phyloP scores from a whole-genome alignment of 139 green algal genomes.

The Diplosphaera chodatii region DNA sequence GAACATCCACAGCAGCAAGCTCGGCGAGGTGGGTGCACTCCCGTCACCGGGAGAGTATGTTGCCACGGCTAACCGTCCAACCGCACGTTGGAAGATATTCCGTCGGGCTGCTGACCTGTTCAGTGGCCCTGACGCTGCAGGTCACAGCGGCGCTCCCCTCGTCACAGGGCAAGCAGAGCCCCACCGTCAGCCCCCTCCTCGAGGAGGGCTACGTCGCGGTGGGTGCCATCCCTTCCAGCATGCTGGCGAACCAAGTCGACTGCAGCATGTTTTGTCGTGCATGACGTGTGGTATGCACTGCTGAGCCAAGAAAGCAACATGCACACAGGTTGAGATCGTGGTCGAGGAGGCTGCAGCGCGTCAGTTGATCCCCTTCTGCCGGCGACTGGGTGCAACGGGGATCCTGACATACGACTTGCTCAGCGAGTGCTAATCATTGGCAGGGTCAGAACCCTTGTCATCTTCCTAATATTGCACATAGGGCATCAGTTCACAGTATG shows the following conservation, averaged over 20 bases:
- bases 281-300: not conserved
- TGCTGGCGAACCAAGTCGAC: no score
- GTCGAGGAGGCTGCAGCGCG: slow-evolving; percentile 22
- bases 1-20: slow-evolving; percentile 16
- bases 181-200: slow-evolving; percentile 21
- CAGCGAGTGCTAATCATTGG: not conserved
- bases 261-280: not conserved
- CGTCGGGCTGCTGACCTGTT: no score
- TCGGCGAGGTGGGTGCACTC: slow-evolving; percentile 12
- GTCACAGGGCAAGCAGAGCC: slow-evolving; percentile 11
- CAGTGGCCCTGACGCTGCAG: not conserved
- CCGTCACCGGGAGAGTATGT: not conserved
- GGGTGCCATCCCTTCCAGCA: no score
- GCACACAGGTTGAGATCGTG: slow-evolving; percentile 21
- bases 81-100: no score
- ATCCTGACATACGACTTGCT: slow-evolving; percentile 23
- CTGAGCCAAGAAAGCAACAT: not conserved
- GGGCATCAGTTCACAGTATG: no score
- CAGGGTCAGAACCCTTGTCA: no score
- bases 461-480: no score
- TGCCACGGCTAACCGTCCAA: no score
- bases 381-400: slow-evolving; percentile 22
- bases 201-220: slow-evolving; percentile 17
- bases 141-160: slow-evolving; percentile 20
- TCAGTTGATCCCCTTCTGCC: slow-evolving; percentile 17